Evolutionary conservation across 352 stramenopile species (phyloP), one percentile per base, ranked within the genome.

Genomic region (Globisporangium nodosum): DNA sequence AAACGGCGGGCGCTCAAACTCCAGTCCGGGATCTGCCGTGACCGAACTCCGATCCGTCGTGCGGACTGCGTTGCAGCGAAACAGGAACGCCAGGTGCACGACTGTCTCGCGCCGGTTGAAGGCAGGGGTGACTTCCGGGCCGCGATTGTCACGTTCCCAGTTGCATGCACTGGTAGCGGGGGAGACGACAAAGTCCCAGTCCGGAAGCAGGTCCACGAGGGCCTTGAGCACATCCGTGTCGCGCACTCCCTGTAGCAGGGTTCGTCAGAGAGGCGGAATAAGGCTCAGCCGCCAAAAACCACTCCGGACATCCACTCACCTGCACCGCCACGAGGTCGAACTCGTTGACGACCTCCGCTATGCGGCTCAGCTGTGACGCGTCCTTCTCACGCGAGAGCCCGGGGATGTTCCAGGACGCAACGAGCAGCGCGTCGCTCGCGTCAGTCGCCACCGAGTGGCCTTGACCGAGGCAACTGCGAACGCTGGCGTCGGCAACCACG

Each of bases 391-490:
- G 71, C 3, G 79, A 89, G 58, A 89, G 60, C 49, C 88, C 87
- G 66, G 77, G 76, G n/a, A 92, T 78, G 31, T 92, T 92, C 77
- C 76, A 89, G 54, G 77, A 87, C 0, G 74, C 81, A 7, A 88
- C 56, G 39, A 90, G 59, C 20, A 90, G 24, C 21, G 63, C 61
- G 27, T 30, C 58, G 4, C 4, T 43, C n/a, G 18, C 2, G n/a
- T 9, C 11, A 27, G 49, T 46, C 13, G 12, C 48, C n/a, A 51
- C 13, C 33, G 11, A 46, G 18, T 11, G 37, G 54, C 20, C 21
- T 12, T 66, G 31, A 1, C 56, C 53, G 21, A 84, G 70, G 3
- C 84, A 60, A 42, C 54, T 79, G 5, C 76, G 76, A 15, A 87
- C 63, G 30, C 68, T 52, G 21, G 39, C 39, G 30, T 84, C 63